phyloP scores from a whole-genome alignment of 805 yeast species.

The Kluyveromyces aestuarii region DNA sequence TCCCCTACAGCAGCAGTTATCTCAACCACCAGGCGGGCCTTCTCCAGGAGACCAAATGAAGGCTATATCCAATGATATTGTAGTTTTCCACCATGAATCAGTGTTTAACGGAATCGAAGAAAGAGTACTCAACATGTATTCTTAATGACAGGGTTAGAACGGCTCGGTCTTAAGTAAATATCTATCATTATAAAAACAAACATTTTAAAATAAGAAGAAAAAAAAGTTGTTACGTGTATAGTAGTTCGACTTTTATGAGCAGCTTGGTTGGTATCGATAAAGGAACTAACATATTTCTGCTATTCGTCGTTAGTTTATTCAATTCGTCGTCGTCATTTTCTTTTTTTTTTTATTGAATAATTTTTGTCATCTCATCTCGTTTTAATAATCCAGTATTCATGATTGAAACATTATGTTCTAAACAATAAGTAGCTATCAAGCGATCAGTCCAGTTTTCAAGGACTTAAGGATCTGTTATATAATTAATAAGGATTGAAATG shows the following conservation, averaged over 20 bases:
- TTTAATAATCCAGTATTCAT: neutral
- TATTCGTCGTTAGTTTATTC: neutral
- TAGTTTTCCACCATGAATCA: conserved; percentile 48
- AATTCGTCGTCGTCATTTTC: neutral
- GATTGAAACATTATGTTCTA: neutral
- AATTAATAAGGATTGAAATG: conserved; percentile 16
- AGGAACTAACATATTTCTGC: neutral
- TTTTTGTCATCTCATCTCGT: neutral
- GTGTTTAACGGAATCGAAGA: conserved; percentile 54
- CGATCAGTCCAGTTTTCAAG: neutral
- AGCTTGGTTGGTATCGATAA: too few species aligned
- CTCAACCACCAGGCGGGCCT: conserved; percentile 48
- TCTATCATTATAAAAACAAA: neutral
- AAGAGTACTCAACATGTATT: conserved; percentile 35
- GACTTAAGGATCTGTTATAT: neutral
- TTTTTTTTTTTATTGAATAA: neutral
- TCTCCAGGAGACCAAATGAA: conserved; percentile 54
- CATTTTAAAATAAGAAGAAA: too few species aligned
- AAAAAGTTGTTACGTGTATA: too few species aligned
- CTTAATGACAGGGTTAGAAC: neutral
- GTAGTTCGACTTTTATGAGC: too few species aligned
- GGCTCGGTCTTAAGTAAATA: too few species aligned
- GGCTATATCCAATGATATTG: conserved; percentile 65
- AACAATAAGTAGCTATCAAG: neutral
- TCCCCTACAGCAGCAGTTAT: conserved; percentile 20